Base-by-base conservation (phyloP, 73 alveolate genomes). In the Halteria grandinella region DNA sequence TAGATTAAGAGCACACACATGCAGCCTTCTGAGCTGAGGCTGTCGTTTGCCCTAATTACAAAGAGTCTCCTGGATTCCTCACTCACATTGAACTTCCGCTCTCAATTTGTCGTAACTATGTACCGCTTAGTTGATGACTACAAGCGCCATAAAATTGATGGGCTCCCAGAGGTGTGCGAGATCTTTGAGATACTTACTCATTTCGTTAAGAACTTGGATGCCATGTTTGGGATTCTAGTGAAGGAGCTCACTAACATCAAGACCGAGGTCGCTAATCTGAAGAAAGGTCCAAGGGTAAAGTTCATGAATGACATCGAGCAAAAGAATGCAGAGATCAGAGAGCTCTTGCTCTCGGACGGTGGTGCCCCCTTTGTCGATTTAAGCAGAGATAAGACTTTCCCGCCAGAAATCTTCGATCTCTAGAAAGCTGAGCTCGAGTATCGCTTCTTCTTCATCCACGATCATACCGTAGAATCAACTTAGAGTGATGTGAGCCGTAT, bases 271-370 rank as follows among this genome's bases (percentile, higher is more conserved):
- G 31, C 45, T 12, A 25, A 51, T 2, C 33, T 12, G 55, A 66
- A 57, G 33, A 25, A 60, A 17, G 43, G 12, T n/a, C n/a, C n/a
- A 18, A 66, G 52, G 23, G 43, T 34, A 25, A 66, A 47, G 36
- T 66, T 63, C 69, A 66, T 66, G 80, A 66, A 66, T 44, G 80
- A 66, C 29, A 25, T 25, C 20, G 66, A 66, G 36, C 36, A 44
- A 31, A 66, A 51, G 51, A 51, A 66, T 44, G 45, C 23, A 10
- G 45, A 66, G 23, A 27, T 25, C 23, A 66, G 47, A 33, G 80
- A 66, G n/a, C 58, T 66, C 10, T 66, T 44, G 5, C 36, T 66
- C 17, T 43, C 29, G 33, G 80, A 66, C 18, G 80, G 47, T 28
- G 37, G 43, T 40, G 27, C 37, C 18, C 43, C n/a, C n/a, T n/a